These are phyloP conservation scores for Ceratobasidium sp. DNA, from an alignment of 1,284 basidiomycete genomes.

Conservation along the genomic window DNA sequence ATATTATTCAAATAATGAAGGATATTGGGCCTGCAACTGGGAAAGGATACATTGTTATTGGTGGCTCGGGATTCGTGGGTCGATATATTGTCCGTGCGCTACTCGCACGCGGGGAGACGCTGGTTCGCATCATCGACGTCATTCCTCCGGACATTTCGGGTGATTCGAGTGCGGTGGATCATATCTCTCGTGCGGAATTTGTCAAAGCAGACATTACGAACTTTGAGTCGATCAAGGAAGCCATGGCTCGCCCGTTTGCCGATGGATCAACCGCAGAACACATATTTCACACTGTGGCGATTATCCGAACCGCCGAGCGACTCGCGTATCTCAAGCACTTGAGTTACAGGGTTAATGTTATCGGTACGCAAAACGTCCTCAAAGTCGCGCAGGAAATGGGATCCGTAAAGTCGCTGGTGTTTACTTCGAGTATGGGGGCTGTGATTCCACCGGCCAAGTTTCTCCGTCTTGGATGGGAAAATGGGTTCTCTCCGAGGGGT, in stretches of 20 bases:
- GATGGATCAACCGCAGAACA: background rate
- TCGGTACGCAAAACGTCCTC: constrained; percentile 90
- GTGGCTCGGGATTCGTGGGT: background rate
- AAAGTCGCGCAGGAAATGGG: constrained; percentile 78
- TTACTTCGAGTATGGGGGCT: constrained; percentile 89
- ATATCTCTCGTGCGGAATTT: constrained; percentile 8
- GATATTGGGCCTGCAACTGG: background rate
- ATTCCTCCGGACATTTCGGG: background rate
- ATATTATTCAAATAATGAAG: constrained; percentile 1
- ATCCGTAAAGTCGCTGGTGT: constrained; percentile 88
- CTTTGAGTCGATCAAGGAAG: background rate
- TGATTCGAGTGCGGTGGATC: background rate
- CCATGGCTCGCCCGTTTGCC: background rate
- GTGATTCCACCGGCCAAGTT: background rate
- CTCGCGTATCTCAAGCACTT: constrained; percentile 61
- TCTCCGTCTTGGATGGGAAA: background rate
- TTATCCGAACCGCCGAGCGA: background rate
- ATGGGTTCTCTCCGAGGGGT: background rate
- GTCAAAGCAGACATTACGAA: background rate
- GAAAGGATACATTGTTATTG: constrained; percentile 1
- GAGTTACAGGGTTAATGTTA: constrained; percentile 96
- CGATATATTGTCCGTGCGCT: constrained; percentile 9
- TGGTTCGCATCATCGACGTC: constrained; percentile 11
- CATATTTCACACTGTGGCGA: background rate
- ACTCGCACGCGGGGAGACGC: background rate